Evolutionary conservation across 2,329 filamentous ascomycete genomes (phyloP), one percentile per base, ranked within the genome.

Genomic region (Westerdykella aurantiaca): DNA sequence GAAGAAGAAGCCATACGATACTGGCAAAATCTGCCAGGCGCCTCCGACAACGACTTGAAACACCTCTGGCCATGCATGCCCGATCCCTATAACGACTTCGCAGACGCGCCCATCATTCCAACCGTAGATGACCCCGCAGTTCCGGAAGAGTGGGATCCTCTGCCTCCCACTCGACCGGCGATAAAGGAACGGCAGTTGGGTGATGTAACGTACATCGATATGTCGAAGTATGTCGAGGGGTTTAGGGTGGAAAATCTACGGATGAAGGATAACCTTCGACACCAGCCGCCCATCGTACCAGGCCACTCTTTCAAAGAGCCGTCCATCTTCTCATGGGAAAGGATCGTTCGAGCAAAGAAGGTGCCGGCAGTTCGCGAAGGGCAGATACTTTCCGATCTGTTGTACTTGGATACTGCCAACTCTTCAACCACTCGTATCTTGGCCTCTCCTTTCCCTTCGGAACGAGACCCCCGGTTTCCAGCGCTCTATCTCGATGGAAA

Each of bases 401-500:
- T 69, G 6, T 60, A 61, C 43, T 45, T 69, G 2, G 61, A 66
- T 39, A 49, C 52, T 4, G 48, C 48, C 7, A 53, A 56, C 7
- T 45, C 48, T 2, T 41, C 52, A 1, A 31, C 39, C 4, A 16
- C 49, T 6, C 48, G 57, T 14, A 41, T 68, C 1, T 39, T 70
- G 1, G 34, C 49, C 1, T 41, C 41, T 3, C 57, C 61, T 0
- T 69, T 66, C 31, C 54, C 56, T 12, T 52, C 55, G 2, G 2
- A 33, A 6, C 39, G 47, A 1, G 51, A 57, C 22, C 34, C 45
- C 4, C 55, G 66, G n/a, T 69, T 61, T 41, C 63, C 67, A 6
- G 38, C 57, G 11, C 12, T 68, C 0, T 64, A 59, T 38, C 59
- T 69, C 7, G 63, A 67, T 34, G 53, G 52, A 2, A 55, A 63